Evolutionary conservation across 1,139 yeast genomes (phyloP).

Genomic region (Taphrina populina): DNA sequence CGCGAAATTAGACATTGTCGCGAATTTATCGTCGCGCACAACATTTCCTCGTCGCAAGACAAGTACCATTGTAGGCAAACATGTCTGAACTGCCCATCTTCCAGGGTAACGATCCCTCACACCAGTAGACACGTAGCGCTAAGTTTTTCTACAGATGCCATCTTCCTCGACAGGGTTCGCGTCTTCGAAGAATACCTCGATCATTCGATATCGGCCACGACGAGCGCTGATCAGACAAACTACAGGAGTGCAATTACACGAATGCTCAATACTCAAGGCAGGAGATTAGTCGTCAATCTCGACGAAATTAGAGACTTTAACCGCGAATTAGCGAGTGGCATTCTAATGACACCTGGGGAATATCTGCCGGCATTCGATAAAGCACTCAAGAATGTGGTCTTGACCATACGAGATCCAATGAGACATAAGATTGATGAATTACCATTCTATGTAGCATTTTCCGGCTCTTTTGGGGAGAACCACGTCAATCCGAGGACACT

Average conservation of each 20-base stretch:
- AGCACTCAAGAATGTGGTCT: conserved; percentile 78
- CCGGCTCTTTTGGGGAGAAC: conserved; percentile 89
- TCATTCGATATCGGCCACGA: conserved; percentile 39
- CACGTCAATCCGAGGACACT: conserved; percentile 86
- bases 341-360: conserved; percentile 75
- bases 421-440: conserved; percentile 56
- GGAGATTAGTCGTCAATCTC: conserved; percentile 70
- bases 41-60: no score
- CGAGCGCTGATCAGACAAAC: conserved; percentile 53
- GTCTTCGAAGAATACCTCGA: conserved; percentile 86
- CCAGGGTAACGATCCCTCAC: conserved; percentile 2
- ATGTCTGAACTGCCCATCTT: conserved; percentile 33
- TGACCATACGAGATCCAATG: conserved; percentile 50
- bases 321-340: conserved; percentile 71
- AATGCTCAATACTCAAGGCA: conserved; percentile 65
- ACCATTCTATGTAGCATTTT: conserved; percentile 73
- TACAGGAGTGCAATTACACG: conserved; percentile 69
- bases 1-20: neutral
- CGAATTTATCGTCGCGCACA: conserved; percentile 11
- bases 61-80: neutral
- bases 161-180: conserved; percentile 72
- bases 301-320: conserved; percentile 90
- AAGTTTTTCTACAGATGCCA: conserved; percentile 42
- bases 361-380: conserved; percentile 85
- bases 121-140: neutral